Evolutionary conservation across 2,329 filamentous ascomycete species (phyloP), one percentile per base, ranked within the genome.

Genomic region (Verticillium tricorpus): DNA sequence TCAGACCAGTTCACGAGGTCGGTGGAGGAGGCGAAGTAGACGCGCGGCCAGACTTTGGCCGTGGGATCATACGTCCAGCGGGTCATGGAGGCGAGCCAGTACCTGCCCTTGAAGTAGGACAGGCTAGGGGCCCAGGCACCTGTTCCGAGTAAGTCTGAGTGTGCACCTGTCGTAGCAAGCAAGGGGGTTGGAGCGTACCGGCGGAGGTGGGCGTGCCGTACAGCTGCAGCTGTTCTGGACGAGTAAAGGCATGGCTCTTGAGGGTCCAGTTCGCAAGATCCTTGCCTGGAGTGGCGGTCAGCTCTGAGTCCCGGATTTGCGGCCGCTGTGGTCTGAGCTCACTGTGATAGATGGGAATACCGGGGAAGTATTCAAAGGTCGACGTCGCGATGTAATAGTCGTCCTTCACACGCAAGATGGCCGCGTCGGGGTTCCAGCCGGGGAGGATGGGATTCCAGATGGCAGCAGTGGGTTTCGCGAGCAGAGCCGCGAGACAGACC

Each of bases 351-450:
- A 85, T 80, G 4, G 80, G 81, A 2, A 79, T 76, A 0, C 80
- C 81, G 0, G 82, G 82, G 61, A 78, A 83, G 70, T 78, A 83
- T 68, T 85, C 82, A 62, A 85, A 85, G 0, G 80, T 80, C 1
- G 82, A 85, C 2, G 80, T 84, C 5, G 79, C 79, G 25, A 85
- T 75, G 69, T 80, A 85, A 67, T 80, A 85, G 66, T 82, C 79
- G 52, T 76, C 66, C 8, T 73, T 74, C 22, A 83, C 79, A 3
- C 81, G 74, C 12, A 83, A 65, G 45, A 85, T 78, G 1, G 82
- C 82, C 0, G 82, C 82, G 65, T 85, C 82, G 14, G 82, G 78
- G 62, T 85, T 83, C 69, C 81, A 84, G 17, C 82, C 82, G 1
- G 81, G 77, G 35, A 85, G 72, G 22, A 85, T 82, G 1, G 81